Conservation (phyloP, 768 basidiomycete genomes). For the Lentinula edodes region DNA sequence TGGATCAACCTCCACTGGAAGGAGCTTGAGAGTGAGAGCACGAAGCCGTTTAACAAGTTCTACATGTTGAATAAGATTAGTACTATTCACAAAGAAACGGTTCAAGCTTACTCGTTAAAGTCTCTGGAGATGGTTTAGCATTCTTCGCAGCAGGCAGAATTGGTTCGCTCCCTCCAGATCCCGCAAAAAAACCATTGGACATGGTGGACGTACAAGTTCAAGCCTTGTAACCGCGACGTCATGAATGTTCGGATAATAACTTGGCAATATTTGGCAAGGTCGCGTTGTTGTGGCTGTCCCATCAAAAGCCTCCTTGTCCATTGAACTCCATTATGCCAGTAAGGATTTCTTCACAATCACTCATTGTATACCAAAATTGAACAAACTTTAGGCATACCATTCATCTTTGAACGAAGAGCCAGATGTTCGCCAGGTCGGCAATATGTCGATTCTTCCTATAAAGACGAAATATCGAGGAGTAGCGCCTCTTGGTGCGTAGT, state of each 20-base stretch:
- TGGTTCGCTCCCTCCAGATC: constrained; percentile 33
- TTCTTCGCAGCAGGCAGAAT: constrained; percentile 36
- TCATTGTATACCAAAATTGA: constrained; percentile 5
- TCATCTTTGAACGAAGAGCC: constrained; percentile 85
- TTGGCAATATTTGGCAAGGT: not conserved
- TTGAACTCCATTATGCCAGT: constrained; percentile 16
- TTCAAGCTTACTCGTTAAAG: constrained; percentile 60
- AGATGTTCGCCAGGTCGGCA: constrained; percentile 82
- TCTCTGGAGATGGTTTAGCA: constrained; percentile 59
- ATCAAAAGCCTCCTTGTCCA: not conserved
- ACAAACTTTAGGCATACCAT: constrained; percentile 78
- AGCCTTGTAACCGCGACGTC: constrained; percentile 1
- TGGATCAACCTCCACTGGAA: constrained; percentile 77
- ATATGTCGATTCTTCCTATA: constrained; percentile 86
- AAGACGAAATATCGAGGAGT: constrained; percentile 90
- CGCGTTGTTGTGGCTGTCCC: not conserved
- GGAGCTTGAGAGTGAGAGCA: constrained; percentile 64
- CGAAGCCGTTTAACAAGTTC: constrained; percentile 80
- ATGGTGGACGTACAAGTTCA: constrained; percentile 7
- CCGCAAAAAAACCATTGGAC: constrained; percentile 11
- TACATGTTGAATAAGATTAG: constrained; percentile 19
- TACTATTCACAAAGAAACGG: not conserved
- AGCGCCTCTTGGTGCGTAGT: constrained; percentile 65
- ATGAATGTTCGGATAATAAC: not conserved
- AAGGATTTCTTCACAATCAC: not conserved